Evolutionary conservation across 2,329 filamentous ascomycete species (phyloP), one percentile per base, ranked within the genome.

Genomic region (Basipetospora chlamydospora): DNA sequence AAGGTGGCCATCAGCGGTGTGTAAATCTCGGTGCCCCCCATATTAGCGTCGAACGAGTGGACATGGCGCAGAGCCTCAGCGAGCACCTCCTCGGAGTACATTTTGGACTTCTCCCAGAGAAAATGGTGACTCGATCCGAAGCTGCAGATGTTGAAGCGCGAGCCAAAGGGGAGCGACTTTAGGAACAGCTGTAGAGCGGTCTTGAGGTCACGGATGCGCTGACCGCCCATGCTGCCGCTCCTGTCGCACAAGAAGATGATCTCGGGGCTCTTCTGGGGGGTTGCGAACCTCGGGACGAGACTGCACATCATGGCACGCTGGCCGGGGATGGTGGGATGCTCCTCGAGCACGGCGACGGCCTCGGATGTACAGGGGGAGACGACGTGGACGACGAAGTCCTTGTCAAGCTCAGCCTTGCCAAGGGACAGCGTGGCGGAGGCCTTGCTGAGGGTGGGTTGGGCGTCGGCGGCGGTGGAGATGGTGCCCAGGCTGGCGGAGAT

Each of bases 171-270:
- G 2, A 82, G 57, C 0, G 73, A 79, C 48, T 77, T 78, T 39
- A 81, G 56, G 44, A 81, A 80, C 16, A 80, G 58, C 5, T 67
- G 63, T 16, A 81, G 57, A 0, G 75, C 74, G 1, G 63, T 54
- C 17, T 63, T 56, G 3, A 77, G 59, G 22, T 73, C 64, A 1
- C 45, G 42, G 2, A 79, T 78, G 26, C 66, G 69, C 1, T 30
- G 23, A 3, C 51, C 50, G 0, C 28, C 18, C 77, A 80, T 80
- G 40, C 75, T 80, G 0, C 77, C 78, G 39, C 76, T 81, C 35
- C 78, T 67, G 49, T 86, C 80, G 38, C 75, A 78, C 4, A 86
- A 57, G 44, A 86, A 84, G 13, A 85, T 70, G 16, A 86, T 66
- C 48, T 86, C 80, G 3, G 63, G 60, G 37, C 51, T 54, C 7